Conservation (phyloP, 129 eudicot species). For the Lactuca sativa region DNA sequence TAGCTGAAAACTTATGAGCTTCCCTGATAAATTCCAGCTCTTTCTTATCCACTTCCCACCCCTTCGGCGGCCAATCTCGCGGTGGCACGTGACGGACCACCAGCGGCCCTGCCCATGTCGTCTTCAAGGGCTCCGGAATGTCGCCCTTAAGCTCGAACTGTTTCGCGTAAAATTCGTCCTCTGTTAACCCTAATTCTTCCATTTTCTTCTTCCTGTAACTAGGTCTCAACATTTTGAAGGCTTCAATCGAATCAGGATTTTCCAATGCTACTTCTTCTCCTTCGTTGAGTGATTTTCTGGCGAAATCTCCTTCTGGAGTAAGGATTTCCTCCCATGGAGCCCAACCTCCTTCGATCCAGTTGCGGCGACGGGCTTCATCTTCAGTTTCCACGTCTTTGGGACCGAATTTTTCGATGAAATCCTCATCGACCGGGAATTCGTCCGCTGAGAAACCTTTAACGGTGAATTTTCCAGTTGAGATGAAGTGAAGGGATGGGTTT, state of each 20-base stretch:
- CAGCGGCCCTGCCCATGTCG: constrained; percentile 76
- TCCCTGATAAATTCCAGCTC: constrained; percentile 88
- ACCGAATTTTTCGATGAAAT: constrained; percentile 62
- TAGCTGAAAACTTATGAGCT: constrained; percentile 59
- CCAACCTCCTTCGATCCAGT: constrained; percentile 97
- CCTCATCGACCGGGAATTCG: constrained; percentile 87
- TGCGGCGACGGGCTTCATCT: constrained; percentile 82
- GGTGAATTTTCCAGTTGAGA: constrained; percentile 25
- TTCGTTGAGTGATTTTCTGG: constrained; percentile 76
- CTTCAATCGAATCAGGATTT: constrained; percentile 79
- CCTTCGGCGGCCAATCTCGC: constrained; percentile 95
- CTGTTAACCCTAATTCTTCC: constrained; percentile 71
- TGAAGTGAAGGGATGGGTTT: constrained; percentile 10
- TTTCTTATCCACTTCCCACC: constrained; percentile 88
- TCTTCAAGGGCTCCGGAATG: constrained; percentile 60
- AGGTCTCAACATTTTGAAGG: constrained; percentile 81
- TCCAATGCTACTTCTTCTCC: constrained; percentile 82
- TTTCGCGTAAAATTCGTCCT: constrained; percentile 75
- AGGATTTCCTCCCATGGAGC: constrained; percentile 99
- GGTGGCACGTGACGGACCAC: constrained; percentile 86
- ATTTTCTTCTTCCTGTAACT: constrained; percentile 73
- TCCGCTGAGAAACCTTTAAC: constrained; percentile 56
- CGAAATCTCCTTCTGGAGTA: constrained; percentile 86
- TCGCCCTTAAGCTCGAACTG: constrained; percentile 91
- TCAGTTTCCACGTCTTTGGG: constrained; percentile 82